Evolutionary conservation across 371 early-diverging fungal species (phyloP).

Genomic region (Haplosporangium sp.): DNA sequence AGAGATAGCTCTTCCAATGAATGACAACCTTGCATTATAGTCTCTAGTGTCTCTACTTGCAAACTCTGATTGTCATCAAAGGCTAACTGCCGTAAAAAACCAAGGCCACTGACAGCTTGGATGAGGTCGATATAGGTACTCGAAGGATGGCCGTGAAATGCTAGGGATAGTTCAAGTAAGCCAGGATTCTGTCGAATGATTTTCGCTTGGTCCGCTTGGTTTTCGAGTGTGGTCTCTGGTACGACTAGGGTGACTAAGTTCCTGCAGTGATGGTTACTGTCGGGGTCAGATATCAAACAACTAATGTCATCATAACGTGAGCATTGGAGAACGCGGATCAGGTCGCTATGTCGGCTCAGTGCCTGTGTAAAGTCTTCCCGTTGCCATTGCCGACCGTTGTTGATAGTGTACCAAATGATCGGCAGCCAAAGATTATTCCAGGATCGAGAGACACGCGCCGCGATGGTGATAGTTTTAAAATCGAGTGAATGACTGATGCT

Average conservation of each 20-base stretch:
- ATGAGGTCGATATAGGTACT: constrained; percentile 3
- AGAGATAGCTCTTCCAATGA: constrained; percentile 5
- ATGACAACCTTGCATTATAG: constrained; percentile 2
- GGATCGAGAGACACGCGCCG: background rate
- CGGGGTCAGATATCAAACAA: background rate
- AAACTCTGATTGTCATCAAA: constrained; percentile 7
- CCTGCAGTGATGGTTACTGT: background rate
- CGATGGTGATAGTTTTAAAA: constrained; percentile 4
- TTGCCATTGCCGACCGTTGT: constrained; percentile 8
- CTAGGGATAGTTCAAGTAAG: constrained; percentile 1
- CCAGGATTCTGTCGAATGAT: constrained; percentile 8
- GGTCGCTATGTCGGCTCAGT: constrained; percentile 2
- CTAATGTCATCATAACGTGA: constrained; percentile 9
- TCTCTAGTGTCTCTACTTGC: constrained; percentile 3
- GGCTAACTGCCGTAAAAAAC: background rate
- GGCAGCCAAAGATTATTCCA: constrained; percentile 7
- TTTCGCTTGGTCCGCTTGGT: constrained; percentile 5
- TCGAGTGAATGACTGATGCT: constrained; percentile 6
- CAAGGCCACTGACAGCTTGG: background rate
- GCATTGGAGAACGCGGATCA: constrained; percentile 7
- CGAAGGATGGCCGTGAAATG: constrained; percentile 1
- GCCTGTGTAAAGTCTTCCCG: constrained; percentile 2
- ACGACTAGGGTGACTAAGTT: constrained; percentile 2
- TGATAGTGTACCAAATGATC: background rate
- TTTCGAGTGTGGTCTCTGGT: constrained; percentile 6